Evolutionary conservation across 345 rosid species (phyloP), one percentile per base, ranked within the genome.

Genomic region (Salix arbutifolia): DNA sequence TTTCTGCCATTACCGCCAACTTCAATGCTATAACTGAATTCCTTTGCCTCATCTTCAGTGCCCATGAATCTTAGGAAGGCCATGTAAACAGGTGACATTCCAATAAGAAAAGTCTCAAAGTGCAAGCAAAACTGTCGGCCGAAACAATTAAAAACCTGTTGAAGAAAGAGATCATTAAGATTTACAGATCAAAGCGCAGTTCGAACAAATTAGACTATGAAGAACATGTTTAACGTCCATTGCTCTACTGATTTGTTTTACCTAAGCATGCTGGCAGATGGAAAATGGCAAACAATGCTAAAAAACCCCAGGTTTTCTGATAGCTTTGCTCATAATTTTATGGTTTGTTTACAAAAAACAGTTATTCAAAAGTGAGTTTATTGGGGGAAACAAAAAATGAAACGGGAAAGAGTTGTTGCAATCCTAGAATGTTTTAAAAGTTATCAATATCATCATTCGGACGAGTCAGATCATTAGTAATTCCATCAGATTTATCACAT

Each of bases 61-160:
- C 91, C 91, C 91, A 88, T 88, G 84, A 88, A 88, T 38, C 88
- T 86, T 56, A 88, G 80, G 77, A 86, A 86, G 28, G 89, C 89
- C 88, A 88, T 88, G 88, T 86, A 88, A 65, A 86, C 87, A 2
- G 91, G 89, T 17, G 88, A 87, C 65, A n/a, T 78, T 18, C 88
- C 91, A 0, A 88, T 80, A n/a, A 75, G 87, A 76, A 85, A 86
- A 1, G 89, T 88, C 86, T 88, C 91, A n/a, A 88, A 88, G 71
- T 88, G 91, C 78, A 88, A 73, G 76, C 91, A 88, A 71, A 88
- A 88, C 38, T 86, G 87, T 42, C 85, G 28, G 10, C 87, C 91
- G 21, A 85, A 88, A 78, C 89, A 88, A 70, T 84, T 85, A 77
- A 85, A 85, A 38, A 88, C 81, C 91, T 88, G 89, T 73, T 74